phyloP scores from a whole-genome alignment of 2,329 filamentous ascomycete genomes.

The Nigrograna mackinnonii region DNA sequence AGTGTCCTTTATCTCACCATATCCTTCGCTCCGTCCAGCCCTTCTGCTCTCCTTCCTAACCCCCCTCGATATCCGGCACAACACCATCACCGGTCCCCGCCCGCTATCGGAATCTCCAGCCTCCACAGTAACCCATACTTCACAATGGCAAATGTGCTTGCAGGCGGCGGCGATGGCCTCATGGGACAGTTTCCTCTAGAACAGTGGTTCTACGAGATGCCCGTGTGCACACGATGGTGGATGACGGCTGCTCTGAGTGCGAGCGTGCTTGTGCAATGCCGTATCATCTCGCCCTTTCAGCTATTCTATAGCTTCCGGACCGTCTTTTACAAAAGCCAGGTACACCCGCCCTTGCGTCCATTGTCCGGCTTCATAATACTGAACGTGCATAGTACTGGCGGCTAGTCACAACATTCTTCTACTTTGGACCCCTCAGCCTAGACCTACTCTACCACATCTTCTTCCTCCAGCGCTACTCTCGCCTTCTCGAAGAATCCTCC shows the following conservation, averaged over 20 bases:
- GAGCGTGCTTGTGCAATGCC: conserved; percentile 88
- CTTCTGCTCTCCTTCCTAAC: too few relatives aligned
- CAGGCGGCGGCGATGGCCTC: conserved; percentile 45
- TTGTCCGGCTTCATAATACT: conserved; percentile 2
- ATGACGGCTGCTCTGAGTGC: conserved; percentile 88
- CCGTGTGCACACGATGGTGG: conserved; percentile 94
- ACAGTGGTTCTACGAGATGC: conserved; percentile 99
- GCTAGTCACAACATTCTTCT: conserved; percentile 92
- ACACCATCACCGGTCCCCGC: too few relatives aligned
- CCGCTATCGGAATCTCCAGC: too few relatives aligned
- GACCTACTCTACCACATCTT: conserved; percentile 98
- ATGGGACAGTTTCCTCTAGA: conserved; percentile 77
- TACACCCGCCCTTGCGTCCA: conserved; percentile 47
- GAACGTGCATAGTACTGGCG: conserved; percentile 80
- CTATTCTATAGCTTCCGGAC: conserved; percentile 95
- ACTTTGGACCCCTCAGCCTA: conserved; percentile 92
- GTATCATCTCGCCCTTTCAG: conserved; percentile 90
- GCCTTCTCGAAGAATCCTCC: conserved; percentile 93
- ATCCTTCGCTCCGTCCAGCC: too few relatives aligned
- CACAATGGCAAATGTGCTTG: conserved; percentile 51
- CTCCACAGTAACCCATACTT: too few relatives aligned
- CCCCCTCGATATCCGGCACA: too few relatives aligned
- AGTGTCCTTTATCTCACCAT: too few relatives aligned
- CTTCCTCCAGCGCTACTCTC: conserved; percentile 95
- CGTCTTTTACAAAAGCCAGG: conserved; percentile 90